These are phyloP conservation scores for Nidula microcarpa DNA, from an alignment of 768 basidiomycete species.

Conservation along the genomic window DNA sequence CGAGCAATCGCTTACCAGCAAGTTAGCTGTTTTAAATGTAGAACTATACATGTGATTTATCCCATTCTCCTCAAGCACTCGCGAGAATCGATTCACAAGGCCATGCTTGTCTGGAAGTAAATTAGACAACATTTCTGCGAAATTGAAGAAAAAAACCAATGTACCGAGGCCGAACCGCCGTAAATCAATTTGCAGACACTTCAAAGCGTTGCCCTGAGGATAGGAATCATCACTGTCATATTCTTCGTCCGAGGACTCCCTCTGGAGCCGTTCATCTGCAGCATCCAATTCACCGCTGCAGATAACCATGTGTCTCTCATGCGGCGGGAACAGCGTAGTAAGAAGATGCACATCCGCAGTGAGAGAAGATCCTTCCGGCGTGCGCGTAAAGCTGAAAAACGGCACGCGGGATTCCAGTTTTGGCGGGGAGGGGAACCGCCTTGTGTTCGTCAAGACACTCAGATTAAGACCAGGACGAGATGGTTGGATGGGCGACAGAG, in stretches of 20 bases:
- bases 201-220: slow-evolving; percentile 39
- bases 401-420: slow-evolving; percentile 37
- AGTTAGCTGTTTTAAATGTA: slow-evolving; percentile 80
- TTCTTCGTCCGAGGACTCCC: slow-evolving; percentile 34
- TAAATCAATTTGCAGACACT: slow-evolving; percentile 75
- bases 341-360: slow-evolving; percentile 69
- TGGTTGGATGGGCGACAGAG: slow-evolving; percentile 17
- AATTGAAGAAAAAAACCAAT: slow-evolving; percentile 13
- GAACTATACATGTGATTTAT: slow-evolving; percentile 86
- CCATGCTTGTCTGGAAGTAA: slow-evolving; percentile 63
- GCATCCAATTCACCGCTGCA: slow-evolving; percentile 68
- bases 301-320: slow-evolving; percentile 70
- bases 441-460: slow-evolving; percentile 5
- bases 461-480: slow-evolving; percentile 2
- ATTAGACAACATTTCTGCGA: background rate
- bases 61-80: slow-evolving; percentile 64
- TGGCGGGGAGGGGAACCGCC: slow-evolving; percentile 3
- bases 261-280: slow-evolving; percentile 36
- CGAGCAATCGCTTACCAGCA: slow-evolving; percentile 46
- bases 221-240: slow-evolving; percentile 26
- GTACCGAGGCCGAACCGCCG: slow-evolving; percentile 67
- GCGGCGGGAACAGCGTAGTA: slow-evolving; percentile 66
- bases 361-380: slow-evolving; percentile 71
- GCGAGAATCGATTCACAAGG: slow-evolving; percentile 73
- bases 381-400: slow-evolving; percentile 79